Evolutionary conservation across 129 eudicot species (phyloP), one percentile per base, ranked within the genome.

Genomic region (Pseudognaphalium luteoalbum): DNA sequence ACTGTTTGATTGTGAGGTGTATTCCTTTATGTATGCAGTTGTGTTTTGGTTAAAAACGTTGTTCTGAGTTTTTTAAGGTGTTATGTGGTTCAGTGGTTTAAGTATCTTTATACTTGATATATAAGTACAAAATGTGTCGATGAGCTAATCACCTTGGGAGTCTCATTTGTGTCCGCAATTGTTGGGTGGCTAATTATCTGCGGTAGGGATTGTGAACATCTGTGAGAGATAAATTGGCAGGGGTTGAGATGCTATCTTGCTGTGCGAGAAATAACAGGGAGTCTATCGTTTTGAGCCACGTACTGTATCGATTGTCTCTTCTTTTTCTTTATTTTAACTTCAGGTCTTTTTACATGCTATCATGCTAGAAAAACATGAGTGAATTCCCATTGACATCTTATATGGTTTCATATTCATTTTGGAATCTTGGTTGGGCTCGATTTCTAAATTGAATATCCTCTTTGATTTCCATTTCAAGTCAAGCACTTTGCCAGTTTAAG

Each of bases 1-100:
- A 6, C 12, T 28, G 14, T 41, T 39, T 47, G 37, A 44, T 70
- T 15, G 21, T 25, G 21, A 21, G n/a, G 74, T 44, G 22, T 5
- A 70, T 22, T 70, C 34, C 58, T 68, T 59, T 35, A 68, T 68
- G 33, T 68, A 41, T 21, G 58, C 71, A 37, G 30, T 37, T 6
- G 3, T 68, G 30, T 42, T 19, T 39, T 19, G 11, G 17, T 0
- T 20, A 68, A 41, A 20, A 68, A 41, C 19, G 19, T 37, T 6
- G 28, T 2, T 37, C 54, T 67, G 3, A 33, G 62, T 62, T 30
- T 15, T 14, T 29, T 6, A 28, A 41, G 28, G 37, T 35, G 71
- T 35, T 67, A 47, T 47, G 54, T 14, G 54, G 17, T 47, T 47
- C n/a, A 47, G 17, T 11, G 2, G 52, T 44, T 3, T 12, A 14